Evolutionary conservation across 331 rosid species (phyloP), one percentile per base, ranked within the genome.

Genomic region (Erythrophleum ivorense): DNA sequence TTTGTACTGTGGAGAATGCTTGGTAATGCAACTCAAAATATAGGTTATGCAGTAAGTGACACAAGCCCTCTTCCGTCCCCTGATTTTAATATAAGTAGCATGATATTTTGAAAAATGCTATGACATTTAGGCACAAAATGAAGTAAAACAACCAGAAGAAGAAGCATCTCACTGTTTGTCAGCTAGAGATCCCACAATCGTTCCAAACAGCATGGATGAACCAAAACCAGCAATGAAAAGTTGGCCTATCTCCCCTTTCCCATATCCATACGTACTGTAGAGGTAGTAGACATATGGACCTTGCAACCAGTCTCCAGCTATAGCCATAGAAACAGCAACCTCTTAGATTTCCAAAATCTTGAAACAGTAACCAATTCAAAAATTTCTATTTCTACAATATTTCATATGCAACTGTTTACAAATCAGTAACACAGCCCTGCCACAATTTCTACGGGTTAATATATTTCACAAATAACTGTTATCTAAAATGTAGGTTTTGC

Each of bases 241-340:
- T 38, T 97, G 99, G 34, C 99, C 99, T 1, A 97, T 97, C 49
- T 97, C 99, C 4, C 99, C 98, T 78, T 97, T 97, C 24, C 95
- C 90, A 54, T 87, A 97, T 48, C 99, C 98, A 83, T 97, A 97
- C 29, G 90, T 88, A 78, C 86, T 97, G 82, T 97, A 97, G 24
- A 97, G 97, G 75, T 91, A 97, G 87, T 97, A 97, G 3, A 97
- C 99, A 81, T 97, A 97, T 34, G 99, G 99, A 82, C 99, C 99
- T 90, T 97, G 99, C 97, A 97, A 81, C 99, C 99, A 97, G 80
- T 97, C 99, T 85, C 99, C 99, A 65, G 99, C 99, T 97, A 83
- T 81, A 74, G 78, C 82, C 85, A 78, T 55, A 87, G 15, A 85
- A 86, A 84, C 69, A 87, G 9, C 38, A 89, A 71, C 73, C 71